Base-by-base conservation (phyloP, 2,329 filamentous ascomycete species). In the Scolecobasidium constrictum region DNA sequence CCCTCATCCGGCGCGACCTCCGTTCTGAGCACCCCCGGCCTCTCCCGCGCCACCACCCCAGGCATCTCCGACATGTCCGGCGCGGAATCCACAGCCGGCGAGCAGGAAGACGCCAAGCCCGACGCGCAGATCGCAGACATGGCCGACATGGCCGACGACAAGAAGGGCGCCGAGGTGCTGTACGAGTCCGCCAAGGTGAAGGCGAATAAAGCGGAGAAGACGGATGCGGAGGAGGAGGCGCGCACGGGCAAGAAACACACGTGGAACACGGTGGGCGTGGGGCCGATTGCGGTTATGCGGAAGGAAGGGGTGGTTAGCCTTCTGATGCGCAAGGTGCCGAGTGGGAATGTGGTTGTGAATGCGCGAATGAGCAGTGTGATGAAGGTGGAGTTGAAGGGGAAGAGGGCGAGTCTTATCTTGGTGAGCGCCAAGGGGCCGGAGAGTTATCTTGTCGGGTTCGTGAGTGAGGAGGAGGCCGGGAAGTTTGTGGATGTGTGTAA, bases 281-380 rank as follows among this genome's bases (percentile, higher is more conserved):
- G 86, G 1, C 72, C 76, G 9, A 64, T 88, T 41, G 79, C 83
- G 31, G 57, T 94, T 12, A 67, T 93, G 47, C 81, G 82, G 60
- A 73, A 90, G 64, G 83, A 84, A 57, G 76, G 74, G 16, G 69
- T 72, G 20, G 73, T 79, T 3, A 77, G 86, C 33, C 65, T 92
- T 36, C 63, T 93, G 16, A 64, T 88, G 48, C 77, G 86, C 39
- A 76, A 77, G n/a, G 82, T 87, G 49, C 83, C 84, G 0, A 73
- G 78, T 48, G 86, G 86, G 13, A 75, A 81, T 31, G 68, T 90
- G 37, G 73, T 82, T 3, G 65, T 93, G 53, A 93, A 93, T 63
- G 75, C 80, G 51, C 61, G 68, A 16, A 60, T 88, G 38, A 61
- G 85, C 23, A 65, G 75, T 2, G 65, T 71, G n/a, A 62, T 78